Evolutionary conservation across 805 yeast species (phyloP).

Genomic region (Candida piceae): DNA sequence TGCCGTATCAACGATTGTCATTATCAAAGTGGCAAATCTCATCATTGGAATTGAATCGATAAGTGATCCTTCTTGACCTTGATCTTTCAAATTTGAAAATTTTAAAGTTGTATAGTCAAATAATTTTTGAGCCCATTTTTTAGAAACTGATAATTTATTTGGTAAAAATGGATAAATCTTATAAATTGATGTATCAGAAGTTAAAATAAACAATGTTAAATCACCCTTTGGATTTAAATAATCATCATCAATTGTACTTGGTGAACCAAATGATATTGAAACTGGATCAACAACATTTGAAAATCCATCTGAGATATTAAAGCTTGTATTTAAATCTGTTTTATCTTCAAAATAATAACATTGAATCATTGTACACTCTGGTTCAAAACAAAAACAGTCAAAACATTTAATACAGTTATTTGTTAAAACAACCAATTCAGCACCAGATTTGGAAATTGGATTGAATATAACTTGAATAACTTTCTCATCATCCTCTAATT

Average conservation of each 20-base stretch:
- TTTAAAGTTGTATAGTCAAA: constrained; percentile 22
- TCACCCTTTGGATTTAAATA: constrained; percentile 33
- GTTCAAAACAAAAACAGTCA: too few species aligned
- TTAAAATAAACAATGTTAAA: constrained; percentile 48
- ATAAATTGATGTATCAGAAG: constrained; percentile 54
- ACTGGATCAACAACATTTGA: constrained; percentile 29
- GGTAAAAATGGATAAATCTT: constrained; percentile 65
- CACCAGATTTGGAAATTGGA: constrained; percentile 36
- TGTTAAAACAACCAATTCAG: constrained; percentile 40
- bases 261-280: constrained; percentile 43
- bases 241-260: constrained; percentile 8
- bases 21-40: constrained; percentile 11
- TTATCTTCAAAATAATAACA: not conserved
- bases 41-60: constrained; percentile 15
- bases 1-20: too few species aligned
- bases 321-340: too few species aligned
- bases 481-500: constrained; percentile 16
- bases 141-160: constrained; percentile 32
- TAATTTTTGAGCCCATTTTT: constrained; percentile 24
- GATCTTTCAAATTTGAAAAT: constrained; percentile 8
- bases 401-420: constrained; percentile 31
- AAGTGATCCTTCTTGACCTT: constrained; percentile 8
- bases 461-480: constrained; percentile 41
- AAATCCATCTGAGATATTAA: constrained; percentile 14
- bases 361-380: too few species aligned